Evolutionary conservation across 2,329 filamentous ascomycete genomes (phyloP).

Genomic region (Neoarthrinium moseri): DNA sequence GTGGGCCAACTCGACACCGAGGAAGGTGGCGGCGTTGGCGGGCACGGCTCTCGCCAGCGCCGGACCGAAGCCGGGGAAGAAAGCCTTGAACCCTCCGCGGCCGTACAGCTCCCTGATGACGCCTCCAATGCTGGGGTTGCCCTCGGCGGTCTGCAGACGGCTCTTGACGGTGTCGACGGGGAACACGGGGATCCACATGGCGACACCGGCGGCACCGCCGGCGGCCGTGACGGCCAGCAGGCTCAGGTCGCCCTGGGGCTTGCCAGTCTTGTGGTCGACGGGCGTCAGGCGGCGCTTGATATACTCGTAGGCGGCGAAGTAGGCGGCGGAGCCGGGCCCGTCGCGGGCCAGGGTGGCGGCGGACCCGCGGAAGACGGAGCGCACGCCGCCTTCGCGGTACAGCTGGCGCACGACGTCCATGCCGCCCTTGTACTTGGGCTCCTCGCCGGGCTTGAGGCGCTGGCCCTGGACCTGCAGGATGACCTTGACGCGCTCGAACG

Average conservation of each 20-base stretch:
- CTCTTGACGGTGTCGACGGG: constrained; percentile 97
- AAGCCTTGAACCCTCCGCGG: constrained; percentile 81
- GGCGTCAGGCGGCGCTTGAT: constrained; percentile 88
- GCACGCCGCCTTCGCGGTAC: constrained; percentile 85
- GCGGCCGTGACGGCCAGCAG: constrained; percentile 81
- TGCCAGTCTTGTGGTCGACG: constrained; percentile 70
- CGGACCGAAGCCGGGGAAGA: constrained; percentile 95
- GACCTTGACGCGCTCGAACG: constrained; percentile 98
- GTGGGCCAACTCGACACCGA: constrained; percentile 81
- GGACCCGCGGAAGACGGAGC: constrained; percentile 88
- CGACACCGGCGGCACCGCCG: constrained; percentile 86
- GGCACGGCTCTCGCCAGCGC: constrained; percentile 91
- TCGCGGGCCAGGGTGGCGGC: constrained; percentile 91
- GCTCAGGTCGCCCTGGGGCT: constrained; percentile 74
- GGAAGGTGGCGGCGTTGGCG: constrained; percentile 93
- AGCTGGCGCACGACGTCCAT: constrained; percentile 90
- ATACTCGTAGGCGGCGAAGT: constrained; percentile 96
- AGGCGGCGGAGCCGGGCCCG: constrained; percentile 88
- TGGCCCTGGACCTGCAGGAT: constrained; percentile 97
- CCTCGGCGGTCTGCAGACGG: constrained; percentile 85
- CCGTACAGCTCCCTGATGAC: constrained; percentile 82
- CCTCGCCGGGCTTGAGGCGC: constrained; percentile 79
- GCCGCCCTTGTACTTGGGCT: constrained; percentile 86
- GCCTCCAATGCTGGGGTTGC: constrained; percentile 74
- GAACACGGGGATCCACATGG: constrained; percentile 99